Base-by-base conservation (phyloP, 2,329 filamentous ascomycete genomes). In the Alternaria dauci region DNA sequence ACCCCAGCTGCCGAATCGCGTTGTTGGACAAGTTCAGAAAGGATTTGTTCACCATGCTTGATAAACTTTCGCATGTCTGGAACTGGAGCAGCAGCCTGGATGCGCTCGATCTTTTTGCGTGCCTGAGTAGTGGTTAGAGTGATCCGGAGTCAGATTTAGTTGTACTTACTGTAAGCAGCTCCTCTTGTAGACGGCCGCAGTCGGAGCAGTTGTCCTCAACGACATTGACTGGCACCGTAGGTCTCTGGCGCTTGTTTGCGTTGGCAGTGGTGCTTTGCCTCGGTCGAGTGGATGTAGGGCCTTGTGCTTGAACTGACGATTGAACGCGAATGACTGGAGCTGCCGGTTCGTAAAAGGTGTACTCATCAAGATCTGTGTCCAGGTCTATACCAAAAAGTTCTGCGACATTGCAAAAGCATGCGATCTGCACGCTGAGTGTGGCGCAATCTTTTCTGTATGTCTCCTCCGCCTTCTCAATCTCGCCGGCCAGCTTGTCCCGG, bases 161-260 rank as follows among this genome's bases (percentile, higher is more conserved):
- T 14, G 0, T 34, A 8, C 44, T 9, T 18, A 47, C 44, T 18
- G 0, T 32, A 11, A 2, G 8, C 2, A 47, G 14, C 1, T 14
- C 12, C 18, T 47, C 44, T 20, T 47, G 28, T 1, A 47, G 9
- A 47, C 26, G 16, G 28, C 26, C 4, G 0, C 4, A 39, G 6
- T 12, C 4, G 8, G 1, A 20, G 9, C 26, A 47, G 4, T 5
- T 20, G 8, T 28, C 2, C 16, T 16, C 8, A 18, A 14, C 18
- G 16, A 6, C 3, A 5, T 8, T 47, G 2, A 16, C 9, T n/a
- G 34, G 16, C 44, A 39, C 8, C 4, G 3, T 39, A 39, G 8
- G 0, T 0, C 3, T 6, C 0, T 39, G 38, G n/a, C n/a, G 4
- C 30, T 32, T 46, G 43, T 16, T 0, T 16, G 0, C n/a, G 16